These are phyloP conservation scores for Rosa chinensis DNA, from an alignment of 306 rosid species.

Conservation along the genomic window DNA sequence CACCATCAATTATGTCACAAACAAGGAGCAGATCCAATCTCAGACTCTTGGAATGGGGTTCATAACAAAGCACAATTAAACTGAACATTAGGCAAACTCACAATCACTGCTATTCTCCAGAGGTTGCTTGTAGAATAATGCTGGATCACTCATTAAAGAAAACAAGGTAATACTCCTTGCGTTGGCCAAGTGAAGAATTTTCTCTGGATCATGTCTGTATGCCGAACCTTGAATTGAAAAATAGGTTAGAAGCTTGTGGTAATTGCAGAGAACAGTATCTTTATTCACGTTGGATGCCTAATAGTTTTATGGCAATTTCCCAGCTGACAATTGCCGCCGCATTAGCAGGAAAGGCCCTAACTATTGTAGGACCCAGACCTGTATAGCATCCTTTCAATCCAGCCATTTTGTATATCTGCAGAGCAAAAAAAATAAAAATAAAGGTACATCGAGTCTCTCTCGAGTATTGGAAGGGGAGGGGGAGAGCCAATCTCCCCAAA, in stretches of 20 bases:
- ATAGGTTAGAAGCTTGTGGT: not conserved
- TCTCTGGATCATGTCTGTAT: slow-evolving; percentile 1
- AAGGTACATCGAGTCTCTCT: not conserved
- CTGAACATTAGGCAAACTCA: not conserved
- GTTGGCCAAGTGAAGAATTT: not conserved
- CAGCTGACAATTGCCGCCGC: slow-evolving; percentile 87
- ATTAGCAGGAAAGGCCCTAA: slow-evolving; percentile 91
- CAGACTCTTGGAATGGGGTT: not conserved
- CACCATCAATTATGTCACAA: not conserved
- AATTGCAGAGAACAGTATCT: slow-evolving; percentile 20
- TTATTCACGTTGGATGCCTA: slow-evolving; percentile 60
- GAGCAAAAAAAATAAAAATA: not conserved
- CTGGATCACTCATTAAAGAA: not conserved
- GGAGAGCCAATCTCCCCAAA: not conserved
- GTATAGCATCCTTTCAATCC: slow-evolving; percentile 89
- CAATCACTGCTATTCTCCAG: slow-evolving; percentile 1
- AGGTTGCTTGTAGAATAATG: not conserved
- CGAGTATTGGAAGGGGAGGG: not conserved
- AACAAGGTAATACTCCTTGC: not conserved
- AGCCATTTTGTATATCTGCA: slow-evolving; percentile 61
- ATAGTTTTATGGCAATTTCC: slow-evolving; percentile 84
- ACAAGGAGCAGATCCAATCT: not conserved
- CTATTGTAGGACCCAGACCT: slow-evolving; percentile 82
- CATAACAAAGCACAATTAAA: not conserved
- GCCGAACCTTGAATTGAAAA: not conserved